These are phyloP conservation scores for Poa pratensis DNA, from an alignment of 176 grass and related monocot species.

Conservation along the genomic window DNA sequence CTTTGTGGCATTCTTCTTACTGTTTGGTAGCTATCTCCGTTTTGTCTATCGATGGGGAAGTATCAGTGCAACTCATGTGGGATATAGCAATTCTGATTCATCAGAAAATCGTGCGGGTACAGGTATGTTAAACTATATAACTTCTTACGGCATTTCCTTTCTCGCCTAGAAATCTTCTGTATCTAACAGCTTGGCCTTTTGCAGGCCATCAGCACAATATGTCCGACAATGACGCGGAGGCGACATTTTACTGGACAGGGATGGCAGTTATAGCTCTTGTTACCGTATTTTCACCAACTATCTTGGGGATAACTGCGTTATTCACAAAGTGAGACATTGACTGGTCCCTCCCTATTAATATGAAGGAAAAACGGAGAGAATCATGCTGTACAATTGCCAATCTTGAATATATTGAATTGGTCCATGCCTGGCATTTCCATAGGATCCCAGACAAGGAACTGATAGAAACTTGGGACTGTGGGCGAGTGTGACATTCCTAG, in stretches of 20 bases:
- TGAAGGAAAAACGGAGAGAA: neutral
- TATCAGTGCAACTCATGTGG: conserved; percentile 54
- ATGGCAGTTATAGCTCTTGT: conserved; percentile 72
- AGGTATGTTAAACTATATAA: conserved; percentile 62
- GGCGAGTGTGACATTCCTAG: neutral
- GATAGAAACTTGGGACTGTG: neutral
- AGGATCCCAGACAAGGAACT: neutral
- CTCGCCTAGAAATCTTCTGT: neutral
- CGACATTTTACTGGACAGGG: conserved; percentile 66
- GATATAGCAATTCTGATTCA: conserved; percentile 40
- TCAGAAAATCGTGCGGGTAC: conserved; percentile 62
- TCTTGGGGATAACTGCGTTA: conserved; percentile 78
- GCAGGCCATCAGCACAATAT: conserved; percentile 69
- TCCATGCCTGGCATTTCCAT: neutral
- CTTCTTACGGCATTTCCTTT: conserved; percentile 10
- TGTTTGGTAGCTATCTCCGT: conserved; percentile 74
- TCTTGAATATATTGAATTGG: neutral
- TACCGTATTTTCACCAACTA: conserved; percentile 60
- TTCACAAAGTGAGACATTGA: conserved; percentile 73
- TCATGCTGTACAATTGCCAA: neutral
- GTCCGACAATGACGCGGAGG: conserved; percentile 54
- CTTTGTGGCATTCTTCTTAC: conserved; percentile 71
- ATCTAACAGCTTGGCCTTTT: conserved; percentile 34
- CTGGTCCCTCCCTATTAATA: neutral
- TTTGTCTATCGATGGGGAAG: conserved; percentile 73